Percentiles rank a stretch among this genome's conserved stretches.
Conservation (phyloP, 2,329 filamentous ascomycete genomes). For the Nemania diffusa region DNA sequence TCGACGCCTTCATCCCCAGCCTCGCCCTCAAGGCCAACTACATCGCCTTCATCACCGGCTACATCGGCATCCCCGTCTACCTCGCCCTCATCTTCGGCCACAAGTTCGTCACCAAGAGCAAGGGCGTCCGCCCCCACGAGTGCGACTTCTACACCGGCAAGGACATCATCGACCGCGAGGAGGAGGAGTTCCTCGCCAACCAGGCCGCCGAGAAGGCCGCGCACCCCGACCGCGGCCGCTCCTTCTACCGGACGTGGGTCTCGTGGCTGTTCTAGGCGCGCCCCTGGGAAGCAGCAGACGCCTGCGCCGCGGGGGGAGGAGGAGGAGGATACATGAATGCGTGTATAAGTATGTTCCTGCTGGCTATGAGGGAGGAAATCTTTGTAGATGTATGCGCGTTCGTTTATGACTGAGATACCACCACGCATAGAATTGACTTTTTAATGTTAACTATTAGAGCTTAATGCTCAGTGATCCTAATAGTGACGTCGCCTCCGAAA, state of each 20-base stretch:
- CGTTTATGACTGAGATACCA: slow-evolving; percentile 31
- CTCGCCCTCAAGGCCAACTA: slow-evolving; percentile 58
- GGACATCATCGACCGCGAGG: slow-evolving; percentile 77
- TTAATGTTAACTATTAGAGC: not conserved
- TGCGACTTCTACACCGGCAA: slow-evolving; percentile 79
- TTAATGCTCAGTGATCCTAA: not conserved
- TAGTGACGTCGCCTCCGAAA: not conserved
- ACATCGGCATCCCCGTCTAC: slow-evolving; percentile 81
- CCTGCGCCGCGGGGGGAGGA: not conserved
- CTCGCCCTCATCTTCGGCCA: slow-evolving; percentile 75
- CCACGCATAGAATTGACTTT: slow-evolving; percentile 11
- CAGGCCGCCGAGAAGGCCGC: slow-evolving; percentile 55
- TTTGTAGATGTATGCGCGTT: slow-evolving; percentile 16
- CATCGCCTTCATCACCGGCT: slow-evolving; percentile 81
- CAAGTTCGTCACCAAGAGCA: slow-evolving; percentile 66
- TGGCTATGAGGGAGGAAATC: not conserved
- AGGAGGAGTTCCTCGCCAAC: slow-evolving; percentile 73
- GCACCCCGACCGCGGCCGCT: slow-evolving; percentile 49
- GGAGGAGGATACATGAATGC: not conserved
- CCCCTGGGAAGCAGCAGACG: not conserved
- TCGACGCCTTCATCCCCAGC: slow-evolving; percentile 71
- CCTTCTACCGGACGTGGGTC: slow-evolving; percentile 69
- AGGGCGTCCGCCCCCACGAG: slow-evolving; percentile 65
- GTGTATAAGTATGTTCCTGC: slow-evolving; percentile 3
- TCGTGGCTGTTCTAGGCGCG: slow-evolving; percentile 67